These are phyloP conservation scores for Calcarisporium arbuscula DNA, from an alignment of 2,329 filamentous ascomycete species.

Conservation along the genomic window DNA sequence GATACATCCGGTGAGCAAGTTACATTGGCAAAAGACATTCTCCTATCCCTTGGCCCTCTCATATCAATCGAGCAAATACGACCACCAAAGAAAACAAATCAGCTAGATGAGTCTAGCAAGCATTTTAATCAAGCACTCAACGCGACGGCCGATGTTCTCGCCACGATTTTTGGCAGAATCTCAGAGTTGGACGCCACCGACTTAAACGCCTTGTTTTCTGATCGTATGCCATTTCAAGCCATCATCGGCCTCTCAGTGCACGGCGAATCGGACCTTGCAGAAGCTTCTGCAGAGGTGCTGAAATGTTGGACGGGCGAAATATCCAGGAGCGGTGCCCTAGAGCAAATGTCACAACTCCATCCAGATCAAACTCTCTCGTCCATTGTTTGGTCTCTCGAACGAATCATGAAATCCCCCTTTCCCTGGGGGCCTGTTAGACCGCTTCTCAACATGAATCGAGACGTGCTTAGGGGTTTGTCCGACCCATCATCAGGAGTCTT, in stretches of 20 bases:
- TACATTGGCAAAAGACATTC: slow-evolving; percentile 66
- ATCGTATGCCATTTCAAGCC: slow-evolving; percentile 62
- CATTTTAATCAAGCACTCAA: slow-evolving; percentile 71
- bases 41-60: slow-evolving; percentile 64
- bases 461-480: slow-evolving; percentile 50
- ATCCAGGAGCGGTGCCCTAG: slow-evolving; percentile 33
- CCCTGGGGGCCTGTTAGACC: slow-evolving; percentile 54
- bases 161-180: slow-evolving; percentile 69
- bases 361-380: slow-evolving; percentile 34
- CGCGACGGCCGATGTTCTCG: slow-evolving; percentile 52
- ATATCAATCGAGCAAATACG: slow-evolving; percentile 71
- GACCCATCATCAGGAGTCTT: slow-evolving; percentile 51
- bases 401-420: slow-evolving; percentile 25
- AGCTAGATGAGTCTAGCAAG: slow-evolving; percentile 36
- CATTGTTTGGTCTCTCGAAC: slow-evolving; percentile 37
- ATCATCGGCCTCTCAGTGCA: slow-evolving; percentile 77
- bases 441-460: slow-evolving; percentile 50
- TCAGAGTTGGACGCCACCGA: slow-evolving; percentile 68
- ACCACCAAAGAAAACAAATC: slow-evolving; percentile 39
- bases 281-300: slow-evolving; percentile 73
- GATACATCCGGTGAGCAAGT: slow-evolving; percentile 65
- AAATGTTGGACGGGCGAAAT: slow-evolving; percentile 72
- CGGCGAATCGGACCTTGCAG: slow-evolving; percentile 70
- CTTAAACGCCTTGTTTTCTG: slow-evolving; percentile 62
- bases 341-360: slow-evolving; percentile 33